Conservation (phyloP, 139 green algal species). For the Diplosphaera chodatii region DNA sequence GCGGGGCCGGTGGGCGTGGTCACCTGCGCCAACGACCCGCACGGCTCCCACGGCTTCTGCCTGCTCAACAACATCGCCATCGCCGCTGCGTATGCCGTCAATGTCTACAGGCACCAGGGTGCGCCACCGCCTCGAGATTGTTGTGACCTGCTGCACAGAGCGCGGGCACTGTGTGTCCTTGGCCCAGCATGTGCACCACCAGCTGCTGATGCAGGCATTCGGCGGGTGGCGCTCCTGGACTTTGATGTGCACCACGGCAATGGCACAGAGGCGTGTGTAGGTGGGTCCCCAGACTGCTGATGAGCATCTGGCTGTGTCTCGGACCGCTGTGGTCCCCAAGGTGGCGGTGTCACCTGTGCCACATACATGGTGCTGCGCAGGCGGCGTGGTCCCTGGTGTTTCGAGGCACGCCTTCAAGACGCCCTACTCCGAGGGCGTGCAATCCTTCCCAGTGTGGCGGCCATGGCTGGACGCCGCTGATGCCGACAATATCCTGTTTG, state of each 20-base stretch:
- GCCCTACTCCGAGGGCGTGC: slow-evolving; percentile 62
- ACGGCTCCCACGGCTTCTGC: slow-evolving; percentile 86
- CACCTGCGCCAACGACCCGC: slow-evolving; percentile 31
- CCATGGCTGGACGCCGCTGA: slow-evolving; percentile 84
- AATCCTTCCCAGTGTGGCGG: slow-evolving; percentile 65
- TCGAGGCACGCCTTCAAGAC: slow-evolving; percentile 40
- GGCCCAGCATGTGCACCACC: too few species aligned
- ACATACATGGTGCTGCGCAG: too few species aligned
- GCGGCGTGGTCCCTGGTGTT: slow-evolving; percentile 28
- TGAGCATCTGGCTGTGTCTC: too few species aligned
- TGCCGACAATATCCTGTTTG: slow-evolving; percentile 83
- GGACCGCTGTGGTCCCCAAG: too few species aligned
- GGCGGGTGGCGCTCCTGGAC: slow-evolving; percentile 78
- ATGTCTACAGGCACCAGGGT: slow-evolving; percentile 58
- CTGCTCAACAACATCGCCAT: slow-evolving; percentile 92
- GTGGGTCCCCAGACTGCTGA: too few species aligned
- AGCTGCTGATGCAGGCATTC: slow-evolving; percentile 38
- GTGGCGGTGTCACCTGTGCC: too few species aligned
- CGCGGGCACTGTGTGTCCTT: too few species aligned
- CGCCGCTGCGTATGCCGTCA: slow-evolving; percentile 80
- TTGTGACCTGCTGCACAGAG: too few species aligned
- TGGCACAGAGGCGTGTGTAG: slow-evolving; percentile 68
- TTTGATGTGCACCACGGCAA: slow-evolving; percentile 75
- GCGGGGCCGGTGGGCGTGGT: slow-evolving; percentile 69
- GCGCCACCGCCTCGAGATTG: too few species aligned